Conservation (phyloP, 2,329 filamentous ascomycete genomes). For the Lecanicillium sp. region DNA sequence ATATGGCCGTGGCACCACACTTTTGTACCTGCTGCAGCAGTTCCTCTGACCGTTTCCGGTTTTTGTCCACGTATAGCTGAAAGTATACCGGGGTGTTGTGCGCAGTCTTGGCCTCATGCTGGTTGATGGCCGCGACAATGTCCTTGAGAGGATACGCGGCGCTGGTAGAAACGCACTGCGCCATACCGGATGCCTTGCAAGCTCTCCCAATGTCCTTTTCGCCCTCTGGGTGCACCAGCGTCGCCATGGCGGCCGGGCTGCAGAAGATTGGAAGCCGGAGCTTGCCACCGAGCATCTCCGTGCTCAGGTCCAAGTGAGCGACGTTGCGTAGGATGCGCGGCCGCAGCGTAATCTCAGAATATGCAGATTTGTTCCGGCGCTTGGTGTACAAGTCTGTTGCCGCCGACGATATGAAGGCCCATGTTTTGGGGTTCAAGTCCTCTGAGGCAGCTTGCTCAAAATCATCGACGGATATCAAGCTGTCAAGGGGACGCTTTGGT, state of each 20-base stretch:
- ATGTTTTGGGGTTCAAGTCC: conserved; percentile 54
- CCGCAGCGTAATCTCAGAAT: conserved; percentile 49
- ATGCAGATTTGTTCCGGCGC: conserved; percentile 44
- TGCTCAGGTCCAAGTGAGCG: conserved; percentile 37
- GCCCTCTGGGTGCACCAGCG: conserved; percentile 55
- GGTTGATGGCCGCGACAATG: conserved; percentile 27
- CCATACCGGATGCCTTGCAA: conserved; percentile 41
- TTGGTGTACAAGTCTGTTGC: conserved; percentile 55
- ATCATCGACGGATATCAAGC: no score
- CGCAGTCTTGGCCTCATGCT: conserved; percentile 2
- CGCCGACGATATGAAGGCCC: conserved; percentile 62
- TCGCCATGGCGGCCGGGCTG: conserved; percentile 57
- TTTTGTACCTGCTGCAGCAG: conserved; percentile 38
- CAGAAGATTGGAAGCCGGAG: conserved; percentile 53
- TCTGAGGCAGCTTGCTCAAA: conserved; percentile 49
- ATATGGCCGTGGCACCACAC: conserved; percentile 42
- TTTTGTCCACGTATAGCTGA: conserved; percentile 55
- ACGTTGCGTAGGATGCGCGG: conserved; percentile 53
- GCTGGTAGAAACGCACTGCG: conserved; percentile 55
- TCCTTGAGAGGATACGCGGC: conserved; percentile 51
- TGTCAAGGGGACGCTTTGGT: no score
- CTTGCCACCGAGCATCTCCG: conserved; percentile 46
- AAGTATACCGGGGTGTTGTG: conserved; percentile 37
- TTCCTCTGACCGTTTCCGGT: conserved; percentile 41
- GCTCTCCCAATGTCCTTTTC: conserved; percentile 50